These are phyloP conservation scores for Berkeleyomyces basicola DNA, from an alignment of 2,329 filamentous ascomycete genomes.

Conservation along the genomic window DNA sequence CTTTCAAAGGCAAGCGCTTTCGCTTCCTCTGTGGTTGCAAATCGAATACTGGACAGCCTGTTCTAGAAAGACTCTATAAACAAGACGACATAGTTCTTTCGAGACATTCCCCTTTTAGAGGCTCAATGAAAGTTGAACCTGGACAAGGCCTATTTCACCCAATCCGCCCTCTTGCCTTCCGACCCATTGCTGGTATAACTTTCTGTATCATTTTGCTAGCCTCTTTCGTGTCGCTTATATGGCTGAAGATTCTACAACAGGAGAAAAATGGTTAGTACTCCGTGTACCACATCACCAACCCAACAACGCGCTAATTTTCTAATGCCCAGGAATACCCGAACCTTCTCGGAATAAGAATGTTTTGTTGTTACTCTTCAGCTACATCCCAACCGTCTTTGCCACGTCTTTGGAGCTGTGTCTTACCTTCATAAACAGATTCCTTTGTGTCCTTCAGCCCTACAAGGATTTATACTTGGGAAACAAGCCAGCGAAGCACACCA, in stretches of 20 bases:
- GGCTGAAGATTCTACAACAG: constrained; percentile 17
- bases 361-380: constrained; percentile 26
- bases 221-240: constrained; percentile 14
- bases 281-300: not conserved
- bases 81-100: not conserved
- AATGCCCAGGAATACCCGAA: constrained; percentile 19
- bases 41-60: not conserved
- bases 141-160: constrained; percentile 14
- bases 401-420: constrained; percentile 41
- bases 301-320: not conserved
- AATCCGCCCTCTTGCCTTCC: constrained; percentile 16
- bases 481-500: constrained; percentile 20
- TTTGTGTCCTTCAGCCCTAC: constrained; percentile 39
- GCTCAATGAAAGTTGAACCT: not conserved
- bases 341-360: constrained; percentile 22
- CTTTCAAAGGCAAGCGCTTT: constrained; percentile 12
- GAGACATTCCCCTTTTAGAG: not conserved
- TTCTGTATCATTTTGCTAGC: constrained; percentile 14
- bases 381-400: constrained; percentile 36
- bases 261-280: constrained; percentile 15
- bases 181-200: constrained; percentile 12
- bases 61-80: not conserved
- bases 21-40: constrained; percentile 13
- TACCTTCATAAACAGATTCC: constrained; percentile 34
- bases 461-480: constrained; percentile 28